A percentile compares a stretch with the other conserved stretches of the same genome.
phyloP scores from a whole-genome alignment of 345 rosid genomes.

The Triadica sebifera region DNA sequence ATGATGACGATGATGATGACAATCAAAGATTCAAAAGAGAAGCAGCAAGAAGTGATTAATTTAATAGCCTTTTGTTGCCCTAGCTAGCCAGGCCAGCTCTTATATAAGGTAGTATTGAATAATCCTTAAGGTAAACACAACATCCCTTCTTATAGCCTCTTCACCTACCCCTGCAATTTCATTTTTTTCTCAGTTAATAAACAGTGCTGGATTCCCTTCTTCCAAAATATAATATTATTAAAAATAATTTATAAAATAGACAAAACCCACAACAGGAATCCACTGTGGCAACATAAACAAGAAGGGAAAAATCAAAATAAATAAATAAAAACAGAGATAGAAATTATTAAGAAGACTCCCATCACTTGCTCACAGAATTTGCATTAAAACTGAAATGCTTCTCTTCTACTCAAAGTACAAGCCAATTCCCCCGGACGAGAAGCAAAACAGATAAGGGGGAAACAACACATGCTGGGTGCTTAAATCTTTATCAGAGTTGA shows the following conservation, averaged over 20 bases:
- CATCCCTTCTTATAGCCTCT: slow-evolving; percentile 57
- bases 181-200: slow-evolving; percentile 23
- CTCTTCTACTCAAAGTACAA: slow-evolving; percentile 40
- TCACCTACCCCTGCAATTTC: slow-evolving; percentile 42
- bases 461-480: slow-evolving; percentile 38
- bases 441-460: slow-evolving; percentile 29
- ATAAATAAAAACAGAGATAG: slow-evolving; percentile 19
- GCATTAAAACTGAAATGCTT: slow-evolving; percentile 49
- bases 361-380: slow-evolving; percentile 32
- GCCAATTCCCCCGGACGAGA: slow-evolving; percentile 40
- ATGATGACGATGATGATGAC: slow-evolving; percentile 29
- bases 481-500: slow-evolving; percentile 16
- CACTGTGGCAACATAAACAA: slow-evolving; percentile 41
- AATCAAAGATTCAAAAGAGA: slow-evolving; percentile 1
- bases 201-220: slow-evolving; percentile 13
- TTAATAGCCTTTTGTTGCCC: slow-evolving; percentile 36
- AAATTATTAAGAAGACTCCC: slow-evolving; percentile 39
- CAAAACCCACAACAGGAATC: slow-evolving; percentile 43
- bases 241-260: slow-evolving; percentile 11
- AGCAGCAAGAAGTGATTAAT: background rate
- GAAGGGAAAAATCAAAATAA: slow-evolving; percentile 39
- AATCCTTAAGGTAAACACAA: slow-evolving; percentile 41
- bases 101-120: slow-evolving; percentile 26
- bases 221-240: slow-evolving; percentile 16
- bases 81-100: slow-evolving; percentile 24